Percentiles rank a stretch among this genome's conserved stretches.
These are phyloP conservation scores for Bipolaris cookei DNA, from an alignment of 2,329 filamentous ascomycete genomes.

Conservation along the genomic window DNA sequence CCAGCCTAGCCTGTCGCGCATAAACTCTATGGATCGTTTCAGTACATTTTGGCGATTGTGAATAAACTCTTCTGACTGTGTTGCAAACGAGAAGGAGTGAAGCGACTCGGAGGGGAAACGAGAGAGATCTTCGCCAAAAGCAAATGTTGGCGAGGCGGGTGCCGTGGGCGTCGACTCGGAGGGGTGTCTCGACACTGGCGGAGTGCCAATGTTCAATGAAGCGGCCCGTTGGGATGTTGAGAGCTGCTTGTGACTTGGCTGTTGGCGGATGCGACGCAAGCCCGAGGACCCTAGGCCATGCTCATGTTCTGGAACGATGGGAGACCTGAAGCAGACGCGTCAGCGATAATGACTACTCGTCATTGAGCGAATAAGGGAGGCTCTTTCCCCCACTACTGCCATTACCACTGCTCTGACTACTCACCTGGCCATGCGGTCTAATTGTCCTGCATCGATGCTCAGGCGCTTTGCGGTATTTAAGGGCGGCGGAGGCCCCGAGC, in stretches of 20 bases:
- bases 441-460: constrained; percentile 75
- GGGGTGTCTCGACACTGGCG: constrained; percentile 58
- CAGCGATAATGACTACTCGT: constrained; percentile 16
- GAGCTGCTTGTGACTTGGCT: constrained; percentile 65
- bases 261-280: constrained; percentile 90
- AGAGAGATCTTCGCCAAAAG: constrained; percentile 84
- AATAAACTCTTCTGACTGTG: constrained; percentile 90
- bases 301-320: constrained; percentile 84
- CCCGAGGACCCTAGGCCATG: constrained; percentile 85
- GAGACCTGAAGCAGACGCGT: constrained; percentile 64
- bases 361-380: constrained; percentile 1
- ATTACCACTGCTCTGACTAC: constrained; percentile 29
- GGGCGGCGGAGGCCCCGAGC: constrained; percentile 42
- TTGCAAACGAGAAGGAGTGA: constrained; percentile 97
- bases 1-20: constrained; percentile 90
- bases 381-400: constrained; percentile 22
- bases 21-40: constrained; percentile 93
- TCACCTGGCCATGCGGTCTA: constrained; percentile 76
- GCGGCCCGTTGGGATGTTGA: constrained; percentile 68
- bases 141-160: constrained; percentile 69
- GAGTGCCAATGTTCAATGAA: constrained; percentile 70
- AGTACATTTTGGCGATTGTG: constrained; percentile 91
- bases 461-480: constrained; percentile 69
- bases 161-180: constrained; percentile 64
- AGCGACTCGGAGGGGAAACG: constrained; percentile 95